phyloP scores from a whole-genome alignment of 2,329 filamentous ascomycete genomes.

The Helminthosporium solani region DNA sequence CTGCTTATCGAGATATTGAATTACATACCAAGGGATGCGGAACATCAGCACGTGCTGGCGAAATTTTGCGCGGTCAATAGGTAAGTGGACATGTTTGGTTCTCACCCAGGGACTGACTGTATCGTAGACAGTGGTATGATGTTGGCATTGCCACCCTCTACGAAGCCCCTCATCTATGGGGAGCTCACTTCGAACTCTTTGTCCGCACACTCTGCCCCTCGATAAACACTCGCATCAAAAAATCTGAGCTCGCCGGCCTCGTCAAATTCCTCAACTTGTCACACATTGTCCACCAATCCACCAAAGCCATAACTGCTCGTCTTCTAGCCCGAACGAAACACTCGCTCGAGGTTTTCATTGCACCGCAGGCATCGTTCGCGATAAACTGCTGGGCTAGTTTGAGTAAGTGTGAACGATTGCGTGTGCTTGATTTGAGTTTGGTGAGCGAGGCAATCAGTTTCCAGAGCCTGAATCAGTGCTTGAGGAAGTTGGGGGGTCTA shows the following conservation, averaged over 20 bases:
- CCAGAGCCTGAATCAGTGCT: constrained; percentile 51
- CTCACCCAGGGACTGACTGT: constrained; percentile 3
- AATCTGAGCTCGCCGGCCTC: constrained; percentile 51
- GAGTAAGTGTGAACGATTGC: constrained; percentile 55
- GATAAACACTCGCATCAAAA: constrained; percentile 50
- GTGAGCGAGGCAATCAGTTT: constrained; percentile 54
- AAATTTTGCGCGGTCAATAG: constrained; percentile 51
- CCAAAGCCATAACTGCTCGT: constrained; percentile 58
- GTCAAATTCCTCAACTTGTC: constrained; percentile 57
- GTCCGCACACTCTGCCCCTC: constrained; percentile 56
- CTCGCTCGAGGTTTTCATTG: constrained; percentile 55
- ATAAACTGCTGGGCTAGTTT: constrained; percentile 59
- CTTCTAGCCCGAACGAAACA: constrained; percentile 56
- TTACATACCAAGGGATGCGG: constrained; percentile 39
- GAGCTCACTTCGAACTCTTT: constrained; percentile 56
- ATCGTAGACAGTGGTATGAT: constrained; percentile 56
- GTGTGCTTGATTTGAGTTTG: constrained; percentile 54
- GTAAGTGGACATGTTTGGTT: constrained; percentile 18
- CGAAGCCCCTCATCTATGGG: constrained; percentile 52
- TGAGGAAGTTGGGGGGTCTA: constrained; percentile 50
- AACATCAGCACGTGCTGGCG: constrained; percentile 51
- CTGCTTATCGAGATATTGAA: constrained; percentile 54
- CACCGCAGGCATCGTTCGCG: constrained; percentile 59
- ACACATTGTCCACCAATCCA: constrained; percentile 59
- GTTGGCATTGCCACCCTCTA: constrained; percentile 56